Percentiles rank a stretch among this genome's conserved stretches.
Conservation (phyloP, 2,329 filamentous ascomycete genomes). For the Ceratocystis cacaofunesta region DNA sequence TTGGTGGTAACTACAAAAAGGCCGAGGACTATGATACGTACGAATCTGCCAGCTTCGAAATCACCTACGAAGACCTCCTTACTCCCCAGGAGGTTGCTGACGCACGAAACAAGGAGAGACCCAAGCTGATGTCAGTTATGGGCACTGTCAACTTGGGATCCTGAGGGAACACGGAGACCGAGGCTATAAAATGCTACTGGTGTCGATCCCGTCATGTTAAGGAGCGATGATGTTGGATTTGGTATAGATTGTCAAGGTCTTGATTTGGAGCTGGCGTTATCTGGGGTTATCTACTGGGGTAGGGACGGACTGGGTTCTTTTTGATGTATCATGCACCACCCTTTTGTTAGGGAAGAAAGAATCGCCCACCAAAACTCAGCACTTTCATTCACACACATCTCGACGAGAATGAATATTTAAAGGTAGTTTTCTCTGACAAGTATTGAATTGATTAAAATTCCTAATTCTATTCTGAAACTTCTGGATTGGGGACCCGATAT, state of each 20-base stretch:
- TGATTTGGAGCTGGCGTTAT: not conserved
- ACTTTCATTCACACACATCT: no score
- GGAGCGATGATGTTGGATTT: not conserved
- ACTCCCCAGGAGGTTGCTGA: not conserved
- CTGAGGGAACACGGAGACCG: not conserved
- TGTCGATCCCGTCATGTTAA: not conserved
- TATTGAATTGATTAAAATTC: no score
- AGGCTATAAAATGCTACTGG: not conserved
- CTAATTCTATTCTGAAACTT: no score
- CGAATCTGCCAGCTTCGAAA: slow-evolving; percentile 30
- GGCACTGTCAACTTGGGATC: not conserved
- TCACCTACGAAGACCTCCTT: slow-evolving; percentile 26
- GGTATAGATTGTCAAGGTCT: not conserved
- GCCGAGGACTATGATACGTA: slow-evolving; percentile 33
- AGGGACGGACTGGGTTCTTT: not conserved
- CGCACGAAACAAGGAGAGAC: no score
- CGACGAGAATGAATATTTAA: no score
- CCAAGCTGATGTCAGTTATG: not conserved
- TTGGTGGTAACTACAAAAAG: slow-evolving; percentile 35
- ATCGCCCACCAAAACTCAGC: no score
- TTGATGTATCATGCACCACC: no score
- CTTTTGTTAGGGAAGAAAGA: no score
- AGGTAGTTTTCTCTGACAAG: rapidly evolving
- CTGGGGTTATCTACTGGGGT: not conserved
- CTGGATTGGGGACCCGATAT: no score